Evolutionary conservation across 306 rosid genomes (phyloP).

Genomic region (Sicyos edulis): DNA sequence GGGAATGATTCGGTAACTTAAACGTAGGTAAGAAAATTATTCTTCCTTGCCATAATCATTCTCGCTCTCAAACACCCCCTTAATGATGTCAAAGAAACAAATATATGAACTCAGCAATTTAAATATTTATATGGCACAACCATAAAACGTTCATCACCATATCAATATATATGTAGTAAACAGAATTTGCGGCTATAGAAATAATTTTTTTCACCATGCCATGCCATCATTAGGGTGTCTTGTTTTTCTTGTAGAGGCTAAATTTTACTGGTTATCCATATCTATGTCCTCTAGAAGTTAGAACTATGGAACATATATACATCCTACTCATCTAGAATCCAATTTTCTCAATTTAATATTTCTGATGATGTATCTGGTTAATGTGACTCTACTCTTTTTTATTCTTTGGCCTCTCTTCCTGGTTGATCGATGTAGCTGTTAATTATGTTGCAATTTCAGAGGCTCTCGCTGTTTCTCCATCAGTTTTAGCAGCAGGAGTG

Average conservation of each 20-base stretch:
- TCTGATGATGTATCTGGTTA: neutral
- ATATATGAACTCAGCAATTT: neutral
- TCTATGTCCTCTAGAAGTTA: neutral
- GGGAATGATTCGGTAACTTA: too few species aligned
- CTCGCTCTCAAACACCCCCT: too few species aligned
- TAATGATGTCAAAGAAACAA: constrained; percentile 4
- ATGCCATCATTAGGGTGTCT: neutral
- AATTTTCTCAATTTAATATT: constrained; percentile 4
- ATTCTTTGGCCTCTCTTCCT: neutral
- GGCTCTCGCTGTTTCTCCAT: constrained; percentile 46
- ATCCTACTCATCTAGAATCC: neutral
- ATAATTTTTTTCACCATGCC: neutral
- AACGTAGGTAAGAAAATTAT: too few species aligned
- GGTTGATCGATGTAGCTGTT: constrained; percentile 38
- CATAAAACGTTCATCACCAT: neutral
- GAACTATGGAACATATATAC: neutral
- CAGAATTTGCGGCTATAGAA: neutral
- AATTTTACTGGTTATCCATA: constrained; percentile 2
- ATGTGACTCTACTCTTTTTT: constrained; percentile 3
- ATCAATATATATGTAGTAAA: neutral
- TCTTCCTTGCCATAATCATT: too few species aligned
- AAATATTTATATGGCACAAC: neutral
- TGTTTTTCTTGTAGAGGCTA: neutral
- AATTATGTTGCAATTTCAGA: constrained; percentile 52
- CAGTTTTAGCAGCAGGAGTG: constrained; percentile 48